phyloP scores from a whole-genome alignment of 2,329 filamentous ascomycete species.

The Ascochyta viciae-villosae region DNA sequence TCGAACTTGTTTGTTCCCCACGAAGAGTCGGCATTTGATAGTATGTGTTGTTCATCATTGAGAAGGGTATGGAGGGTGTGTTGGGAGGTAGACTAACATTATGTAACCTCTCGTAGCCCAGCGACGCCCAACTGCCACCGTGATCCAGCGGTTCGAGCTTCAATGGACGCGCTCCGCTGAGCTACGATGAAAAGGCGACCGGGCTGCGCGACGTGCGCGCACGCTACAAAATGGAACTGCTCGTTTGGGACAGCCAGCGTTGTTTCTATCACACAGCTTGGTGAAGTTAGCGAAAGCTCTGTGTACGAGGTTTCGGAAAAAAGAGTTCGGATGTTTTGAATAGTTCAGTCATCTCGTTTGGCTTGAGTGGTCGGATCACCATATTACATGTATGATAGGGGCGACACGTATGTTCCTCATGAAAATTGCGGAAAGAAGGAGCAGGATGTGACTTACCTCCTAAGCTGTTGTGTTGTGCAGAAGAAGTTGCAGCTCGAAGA shows the following conservation, averaged over 20 bases:
- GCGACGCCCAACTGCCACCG: slow-evolving; percentile 17
- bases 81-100: slow-evolving; percentile 25
- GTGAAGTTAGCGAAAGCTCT: slow-evolving; percentile 28
- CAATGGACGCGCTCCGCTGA: slow-evolving; percentile 5
- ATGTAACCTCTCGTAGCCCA: slow-evolving; percentile 21
- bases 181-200: slow-evolving; percentile 14
- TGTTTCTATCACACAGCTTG: slow-evolving; percentile 16
- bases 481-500: slow-evolving; percentile 24
- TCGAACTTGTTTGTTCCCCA: slow-evolving; percentile 50
- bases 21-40: slow-evolving; percentile 50
- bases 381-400: slow-evolving; percentile 50
- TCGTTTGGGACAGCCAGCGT: neutral
- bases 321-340: slow-evolving; percentile 15
- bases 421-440: slow-evolving; percentile 15
- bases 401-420: slow-evolving; percentile 51
- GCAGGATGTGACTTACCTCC: slow-evolving; percentile 39
- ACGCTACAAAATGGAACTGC: neutral
- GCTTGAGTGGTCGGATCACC: slow-evolving; percentile 51
- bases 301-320: slow-evolving; percentile 4
- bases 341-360: slow-evolving; percentile 50
- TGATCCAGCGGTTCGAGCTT: slow-evolving; percentile 3
- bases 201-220: slow-evolving; percentile 4
- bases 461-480: slow-evolving; percentile 31
- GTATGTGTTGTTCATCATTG: slow-evolving; percentile 49
- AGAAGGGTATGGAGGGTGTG: slow-evolving; percentile 8